Conservation (phyloP, 2,329 filamentous ascomycete species). For the Xylaria sp. region DNA sequence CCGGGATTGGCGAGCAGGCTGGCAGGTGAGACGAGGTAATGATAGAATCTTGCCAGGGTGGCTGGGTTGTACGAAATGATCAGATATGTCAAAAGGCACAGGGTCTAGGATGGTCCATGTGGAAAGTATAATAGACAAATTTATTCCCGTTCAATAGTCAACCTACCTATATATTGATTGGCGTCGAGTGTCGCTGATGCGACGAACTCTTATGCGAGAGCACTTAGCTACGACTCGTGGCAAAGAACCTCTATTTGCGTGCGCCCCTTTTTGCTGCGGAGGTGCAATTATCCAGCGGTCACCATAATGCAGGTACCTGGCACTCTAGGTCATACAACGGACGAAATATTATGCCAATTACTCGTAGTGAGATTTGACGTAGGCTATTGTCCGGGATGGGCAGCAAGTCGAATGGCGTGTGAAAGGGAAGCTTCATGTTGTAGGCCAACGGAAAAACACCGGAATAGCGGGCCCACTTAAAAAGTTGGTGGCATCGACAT, state of each 20-base stretch:
- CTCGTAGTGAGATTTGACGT: too few species aligned
- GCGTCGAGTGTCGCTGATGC: too few species aligned
- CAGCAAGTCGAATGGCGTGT: not conserved
- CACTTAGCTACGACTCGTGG: too few species aligned
- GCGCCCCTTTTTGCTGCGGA: too few species aligned
- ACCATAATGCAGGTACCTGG: too few species aligned
- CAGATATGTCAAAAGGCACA: conserved; percentile 30
- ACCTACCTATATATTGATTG: not conserved
- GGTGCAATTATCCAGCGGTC: too few species aligned
- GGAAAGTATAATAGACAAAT: conserved; percentile 34
- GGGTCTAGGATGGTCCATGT: conserved; percentile 28
- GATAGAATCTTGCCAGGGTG: conserved; percentile 32
- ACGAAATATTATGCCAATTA: not conserved
- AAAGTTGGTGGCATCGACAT: conserved; percentile 10
- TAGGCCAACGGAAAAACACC: conserved; percentile 21
- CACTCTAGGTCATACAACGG: too few species aligned
- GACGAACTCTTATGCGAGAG: too few species aligned
- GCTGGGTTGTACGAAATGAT: conserved; percentile 37
- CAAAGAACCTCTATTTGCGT: too few species aligned
- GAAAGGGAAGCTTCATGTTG: not conserved
- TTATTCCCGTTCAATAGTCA: conserved; percentile 13
- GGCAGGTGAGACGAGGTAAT: conserved; percentile 29
- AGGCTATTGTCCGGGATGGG: too few species aligned
- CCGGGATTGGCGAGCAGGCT: conserved; percentile 18
- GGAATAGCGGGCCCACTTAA: conserved; percentile 18